Base-by-base conservation (phyloP, 306 rosid genomes). In the Boehmeria nivea region DNA sequence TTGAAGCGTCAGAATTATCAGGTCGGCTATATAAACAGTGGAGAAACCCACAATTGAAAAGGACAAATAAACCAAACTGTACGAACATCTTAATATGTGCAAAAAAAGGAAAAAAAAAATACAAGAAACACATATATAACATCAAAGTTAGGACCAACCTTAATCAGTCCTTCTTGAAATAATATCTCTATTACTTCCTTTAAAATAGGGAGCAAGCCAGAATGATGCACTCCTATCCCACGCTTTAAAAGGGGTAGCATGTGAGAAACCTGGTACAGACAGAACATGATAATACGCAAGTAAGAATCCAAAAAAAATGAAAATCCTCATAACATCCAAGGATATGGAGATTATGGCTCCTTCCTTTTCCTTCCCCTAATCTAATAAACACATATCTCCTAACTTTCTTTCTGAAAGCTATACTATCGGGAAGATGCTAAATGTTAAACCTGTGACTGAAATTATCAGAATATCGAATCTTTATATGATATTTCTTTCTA, bases 161-260 rank as follows among this genome's bases (percentile, higher is more conserved):
- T 91, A 72, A 91, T 87, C 61, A 91, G 65, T 44, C 98, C 98
- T 78, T 87, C 93, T 75, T 91, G 98, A 78, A 91, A 91, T 67
- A 91, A 52, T 57, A 91, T 84, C 77, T 91, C 98, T 52, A 91
- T 91, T 40, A 91, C 96, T 77, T 91, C 98, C 80, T 87, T 91
- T 60, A 91, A 59, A 78, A 91, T 91, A 69, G 98, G 98, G 57
- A 91, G 94, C 82, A 91, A 81, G 43, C 98, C 98, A 51, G 98
- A 91, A 74, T 91, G 98, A 82, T 91, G 98, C 27, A 91, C 96
- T 45, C 98, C 98, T 52, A 91, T 87, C 68, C 98, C 98, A 69
- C 98, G 95, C 67, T 84, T 87, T 76, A 91, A 79, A 72, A 87
- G 89, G 57, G 98, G 98, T 56, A 91, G 58, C 84, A 91, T 87